A percentile compares a stretch with the other conserved stretches of the same genome.
phyloP scores from a whole-genome alignment of 164 flowering plant genomes.

The Houttuynia cordata region DNA sequence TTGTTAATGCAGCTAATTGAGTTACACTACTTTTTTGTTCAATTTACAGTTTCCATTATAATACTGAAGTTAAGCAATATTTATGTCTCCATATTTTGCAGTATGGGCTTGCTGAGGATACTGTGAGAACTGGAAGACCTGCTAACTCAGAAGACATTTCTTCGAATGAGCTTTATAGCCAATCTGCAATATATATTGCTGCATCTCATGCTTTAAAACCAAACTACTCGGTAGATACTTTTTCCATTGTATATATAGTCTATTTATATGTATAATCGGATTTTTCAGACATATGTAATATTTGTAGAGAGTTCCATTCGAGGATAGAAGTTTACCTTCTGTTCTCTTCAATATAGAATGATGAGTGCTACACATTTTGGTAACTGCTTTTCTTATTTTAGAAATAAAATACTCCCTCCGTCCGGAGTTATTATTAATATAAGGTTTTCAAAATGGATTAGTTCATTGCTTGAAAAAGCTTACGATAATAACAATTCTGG shows the following conservation, averaged over 20 bases:
- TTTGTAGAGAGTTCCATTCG: background rate
- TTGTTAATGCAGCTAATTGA: background rate
- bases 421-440: too few relatives aligned
- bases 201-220: conserved; percentile 97
- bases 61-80: too few relatives aligned
- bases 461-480: too few relatives aligned
- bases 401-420: too few relatives aligned
- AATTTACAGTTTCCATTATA: too few relatives aligned
- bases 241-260: background rate
- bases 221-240: conserved; percentile 59
- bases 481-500: too few relatives aligned
- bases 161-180: conserved; percentile 77
- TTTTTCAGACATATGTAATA: background rate
- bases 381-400: background rate
- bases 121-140: conserved; percentile 71
- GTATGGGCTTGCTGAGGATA: conserved; percentile 99
- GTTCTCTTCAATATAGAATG: background rate
- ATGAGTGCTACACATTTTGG: background rate
- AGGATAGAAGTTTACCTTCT: background rate
- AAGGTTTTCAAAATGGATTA: too few relatives aligned
- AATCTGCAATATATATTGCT: conserved; percentile 92
- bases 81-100: conserved; percentile 15
- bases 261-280: background rate
- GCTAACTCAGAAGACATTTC: conserved; percentile 50
- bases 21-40: background rate